Percentiles rank a stretch among this genome's conserved stretches.
Conservation (phyloP, 1,284 basidiomycete genomes). For the Ceratobasidium sp. region DNA sequence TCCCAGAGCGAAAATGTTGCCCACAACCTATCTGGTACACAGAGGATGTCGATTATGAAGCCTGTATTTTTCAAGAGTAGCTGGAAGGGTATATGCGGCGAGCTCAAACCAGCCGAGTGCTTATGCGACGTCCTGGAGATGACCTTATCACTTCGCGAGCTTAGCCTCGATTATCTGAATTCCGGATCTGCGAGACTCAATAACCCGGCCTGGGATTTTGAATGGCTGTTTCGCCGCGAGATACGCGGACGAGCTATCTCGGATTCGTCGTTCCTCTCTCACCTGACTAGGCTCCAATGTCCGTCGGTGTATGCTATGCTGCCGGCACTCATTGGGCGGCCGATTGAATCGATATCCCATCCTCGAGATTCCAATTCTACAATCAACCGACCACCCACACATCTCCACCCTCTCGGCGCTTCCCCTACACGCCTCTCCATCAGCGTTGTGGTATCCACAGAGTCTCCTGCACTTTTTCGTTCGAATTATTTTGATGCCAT, state of each 20-base stretch:
- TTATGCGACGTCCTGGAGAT: background rate
- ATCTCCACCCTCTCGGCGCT: too few relatives aligned
- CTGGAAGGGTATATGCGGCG: background rate
- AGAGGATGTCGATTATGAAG: background rate
- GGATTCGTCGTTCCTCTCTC: background rate
- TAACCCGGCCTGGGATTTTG: background rate
- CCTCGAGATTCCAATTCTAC: too few relatives aligned
- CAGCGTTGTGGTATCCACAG: background rate
- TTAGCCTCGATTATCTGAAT: background rate
- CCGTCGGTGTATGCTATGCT: background rate
- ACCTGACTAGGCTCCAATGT: background rate
- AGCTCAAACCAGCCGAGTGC: background rate
- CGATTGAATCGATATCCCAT: background rate
- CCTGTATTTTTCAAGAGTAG: background rate
- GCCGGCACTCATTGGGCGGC: background rate
- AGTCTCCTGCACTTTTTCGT: background rate
- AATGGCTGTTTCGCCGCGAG: background rate
- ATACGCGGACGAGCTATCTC: background rate
- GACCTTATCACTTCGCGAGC: slow-evolving; percentile 7
- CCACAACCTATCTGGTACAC: background rate
- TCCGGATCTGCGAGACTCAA: too few relatives aligned
- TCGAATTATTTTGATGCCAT: background rate
- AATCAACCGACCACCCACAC: too few relatives aligned
- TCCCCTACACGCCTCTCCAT: too few relatives aligned
- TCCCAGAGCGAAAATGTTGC: background rate